A percentile compares a stretch with the other conserved stretches of the same genome.
These are phyloP conservation scores for Penicillium paradoxum DNA, from an alignment of 495 filamentous ascomycete species.

Conservation along the genomic window DNA sequence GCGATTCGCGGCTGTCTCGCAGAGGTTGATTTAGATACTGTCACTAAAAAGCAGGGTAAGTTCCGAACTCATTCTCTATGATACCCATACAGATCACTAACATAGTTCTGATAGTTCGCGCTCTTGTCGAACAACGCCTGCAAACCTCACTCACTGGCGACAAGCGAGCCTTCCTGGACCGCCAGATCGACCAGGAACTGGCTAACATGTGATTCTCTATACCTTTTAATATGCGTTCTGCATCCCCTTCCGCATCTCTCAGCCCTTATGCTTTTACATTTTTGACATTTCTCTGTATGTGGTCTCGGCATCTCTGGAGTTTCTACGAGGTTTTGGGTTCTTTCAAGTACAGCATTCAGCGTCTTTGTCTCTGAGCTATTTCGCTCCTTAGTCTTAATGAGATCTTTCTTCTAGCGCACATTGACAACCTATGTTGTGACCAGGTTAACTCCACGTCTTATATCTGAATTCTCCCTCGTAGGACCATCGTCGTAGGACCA, in stretches of 20 bases:
- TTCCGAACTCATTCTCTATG: neutral
- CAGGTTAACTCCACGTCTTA: no score
- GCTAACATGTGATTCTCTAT: constrained; percentile 71
- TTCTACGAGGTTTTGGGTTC: constrained; percentile 14
- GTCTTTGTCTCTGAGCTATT: constrained; percentile 10
- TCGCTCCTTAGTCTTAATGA: constrained; percentile 9
- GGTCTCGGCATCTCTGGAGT: constrained; percentile 32
- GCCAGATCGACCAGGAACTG: constrained; percentile 86
- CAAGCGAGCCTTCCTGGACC: constrained; percentile 77
- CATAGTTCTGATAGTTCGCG: constrained; percentile 52
- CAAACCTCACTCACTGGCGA: constrained; percentile 83
- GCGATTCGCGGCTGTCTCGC: constrained; percentile 73
- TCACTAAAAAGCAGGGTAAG: constrained; percentile 93
- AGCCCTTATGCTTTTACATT: neutral
- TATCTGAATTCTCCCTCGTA: no score
- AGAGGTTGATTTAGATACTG: constrained; percentile 91
- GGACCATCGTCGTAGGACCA: no score
- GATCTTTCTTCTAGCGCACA: neutral
- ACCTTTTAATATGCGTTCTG: constrained; percentile 21
- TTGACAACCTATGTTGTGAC: neutral
- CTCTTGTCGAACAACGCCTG: constrained; percentile 84
- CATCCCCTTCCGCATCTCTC: constrained; percentile 12
- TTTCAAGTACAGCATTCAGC: constrained; percentile 22
- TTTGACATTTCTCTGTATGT: constrained; percentile 6
- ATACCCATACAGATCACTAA: constrained; percentile 15